Percentiles rank a stretch among this genome's conserved stretches.
These are phyloP conservation scores for Fusarium begoniae DNA, from an alignment of 2,329 filamentous ascomycete species.

Conservation along the genomic window DNA sequence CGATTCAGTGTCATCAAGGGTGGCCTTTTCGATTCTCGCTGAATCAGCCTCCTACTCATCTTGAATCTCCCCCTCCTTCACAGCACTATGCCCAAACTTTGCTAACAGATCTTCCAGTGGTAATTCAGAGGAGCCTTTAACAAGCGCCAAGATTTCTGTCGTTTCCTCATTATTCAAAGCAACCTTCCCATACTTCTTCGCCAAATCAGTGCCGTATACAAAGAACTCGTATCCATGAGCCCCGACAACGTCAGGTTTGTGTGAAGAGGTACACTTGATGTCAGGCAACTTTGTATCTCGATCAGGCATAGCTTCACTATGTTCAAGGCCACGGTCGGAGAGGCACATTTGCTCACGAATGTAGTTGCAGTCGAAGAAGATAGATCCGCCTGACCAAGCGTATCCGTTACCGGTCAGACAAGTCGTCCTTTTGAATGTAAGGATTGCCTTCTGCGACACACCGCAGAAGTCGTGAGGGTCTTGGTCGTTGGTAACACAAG, in stretches of 20 bases:
- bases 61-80: neutral
- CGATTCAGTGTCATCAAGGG: too few relatives aligned
- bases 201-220: neutral
- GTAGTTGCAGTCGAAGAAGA: neutral
- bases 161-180: neutral
- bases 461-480: neutral
- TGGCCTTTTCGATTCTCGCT: rapidly evolving
- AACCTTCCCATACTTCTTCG: neutral
- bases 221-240: neutral
- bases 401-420: neutral
- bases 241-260: neutral
- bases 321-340: neutral
- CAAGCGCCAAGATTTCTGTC: neutral
- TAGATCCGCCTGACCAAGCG: neutral
- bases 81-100: neutral
- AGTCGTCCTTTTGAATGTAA: neutral
- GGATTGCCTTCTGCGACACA: neutral
- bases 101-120: neutral
- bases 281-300: neutral
- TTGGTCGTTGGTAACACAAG: too few relatives aligned
- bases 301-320: neutral
- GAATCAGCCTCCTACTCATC: neutral
- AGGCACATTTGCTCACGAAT: neutral
- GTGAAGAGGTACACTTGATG: neutral
- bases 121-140: neutral